Base-by-base conservation (phyloP, 2,329 filamentous ascomycete species). In the Teratosphaeria nubilosa region DNA sequence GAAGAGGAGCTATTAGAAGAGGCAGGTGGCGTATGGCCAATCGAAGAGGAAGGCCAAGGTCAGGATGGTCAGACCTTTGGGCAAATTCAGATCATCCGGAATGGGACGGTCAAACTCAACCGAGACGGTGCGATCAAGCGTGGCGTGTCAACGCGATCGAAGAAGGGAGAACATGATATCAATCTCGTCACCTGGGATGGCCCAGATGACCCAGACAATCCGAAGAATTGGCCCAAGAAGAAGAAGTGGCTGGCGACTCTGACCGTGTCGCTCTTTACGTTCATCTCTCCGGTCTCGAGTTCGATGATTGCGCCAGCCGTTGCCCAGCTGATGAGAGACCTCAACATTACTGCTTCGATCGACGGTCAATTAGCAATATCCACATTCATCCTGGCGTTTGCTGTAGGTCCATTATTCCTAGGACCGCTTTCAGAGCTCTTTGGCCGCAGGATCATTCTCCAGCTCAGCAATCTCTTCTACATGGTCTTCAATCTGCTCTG, bases 141-240 rank as follows among this genome's bases (percentile, higher is more conserved):
- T 24, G 61, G 60, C 2, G 56, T 59, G 11, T 71, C 69, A 9
- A 66, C 63, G 30, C 62, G 60, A 55, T 69, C 66, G 30, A 64
- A 60, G 58, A 69, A 67, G 54, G 64, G 64, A 24, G 68, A 70
- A 59, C 69, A 69, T 54, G 69, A 71, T 25, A 59, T 63, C 60
- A 69, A 70, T 55, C 61, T 71, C 1, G 75, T 79, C 1, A 74
- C 72, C 1, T 79, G 76, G 76, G 76, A 78, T 57, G 71, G 72
- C 2, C 69, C 74, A 4, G 69, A 76, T 31, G 77, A 79, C 59
- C 74, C 74, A 11, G 68, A 67, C 25, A 79, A 79, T 55, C 77
- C 77, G 0, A 77, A 77, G 61, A 78, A 78, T 58, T 78, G 76
- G 76, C 64, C 67, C 2, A 71, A 71, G 59, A 69, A 68, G 56